Conservation (phyloP, 108 stramenopile species). For the Fistulifera pelliculosa region DNA sequence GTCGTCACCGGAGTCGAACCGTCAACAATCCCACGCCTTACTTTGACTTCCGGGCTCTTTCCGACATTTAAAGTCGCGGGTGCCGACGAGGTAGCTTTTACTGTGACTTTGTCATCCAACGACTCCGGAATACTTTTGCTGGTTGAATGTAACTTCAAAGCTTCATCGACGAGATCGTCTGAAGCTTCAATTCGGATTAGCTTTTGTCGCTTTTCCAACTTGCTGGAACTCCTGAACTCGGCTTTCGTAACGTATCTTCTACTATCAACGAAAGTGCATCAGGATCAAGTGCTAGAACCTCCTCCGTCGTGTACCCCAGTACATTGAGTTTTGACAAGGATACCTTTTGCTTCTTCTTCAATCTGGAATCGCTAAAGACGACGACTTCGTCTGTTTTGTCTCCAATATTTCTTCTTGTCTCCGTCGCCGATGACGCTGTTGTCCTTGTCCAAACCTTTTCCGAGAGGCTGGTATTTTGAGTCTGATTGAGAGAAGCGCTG, state of each 20-base stretch:
- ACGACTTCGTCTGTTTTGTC: not conserved
- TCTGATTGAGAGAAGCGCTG: not conserved
- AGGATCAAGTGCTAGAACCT: not conserved
- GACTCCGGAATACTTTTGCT: not conserved
- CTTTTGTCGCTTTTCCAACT: constrained; percentile 1
- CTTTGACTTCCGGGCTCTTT: too few relatives aligned
- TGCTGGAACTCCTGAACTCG: not conserved
- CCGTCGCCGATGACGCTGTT: not conserved
- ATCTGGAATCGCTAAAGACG: not conserved
- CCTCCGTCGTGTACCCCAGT: constrained; percentile 11
- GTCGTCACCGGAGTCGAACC: not conserved
- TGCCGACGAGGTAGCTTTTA: not conserved
- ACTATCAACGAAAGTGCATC: constrained; percentile 11
- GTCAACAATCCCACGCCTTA: not conserved
- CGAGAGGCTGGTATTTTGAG: not conserved
- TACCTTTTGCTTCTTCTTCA: not conserved
- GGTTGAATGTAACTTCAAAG: not conserved
- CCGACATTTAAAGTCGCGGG: not conserved
- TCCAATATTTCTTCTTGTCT: not conserved
- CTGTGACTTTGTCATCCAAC: not conserved
- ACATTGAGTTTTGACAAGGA: not conserved
- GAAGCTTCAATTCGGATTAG: not conserved
- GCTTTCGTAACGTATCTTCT: constrained; percentile 1
- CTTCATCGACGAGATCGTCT: not conserved
- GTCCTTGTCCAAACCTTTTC: too few relatives aligned